Evolutionary conservation across 2,329 filamentous ascomycete species (phyloP).

Genomic region (Monosporascus sp.): DNA sequence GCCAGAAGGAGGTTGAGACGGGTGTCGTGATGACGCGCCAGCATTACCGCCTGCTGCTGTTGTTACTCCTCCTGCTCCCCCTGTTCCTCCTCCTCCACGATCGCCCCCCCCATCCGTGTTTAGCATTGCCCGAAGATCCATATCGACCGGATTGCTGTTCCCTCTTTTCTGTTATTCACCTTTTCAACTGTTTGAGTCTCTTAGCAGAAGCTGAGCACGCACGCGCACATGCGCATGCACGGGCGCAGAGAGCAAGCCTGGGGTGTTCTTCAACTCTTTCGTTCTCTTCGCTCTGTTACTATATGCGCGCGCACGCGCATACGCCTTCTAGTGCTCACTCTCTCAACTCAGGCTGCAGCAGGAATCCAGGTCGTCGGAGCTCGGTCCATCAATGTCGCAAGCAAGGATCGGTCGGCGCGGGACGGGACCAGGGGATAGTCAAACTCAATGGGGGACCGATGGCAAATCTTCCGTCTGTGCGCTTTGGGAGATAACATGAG

Average conservation of each 20-base stretch:
- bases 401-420: not conserved
- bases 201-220: not conserved
- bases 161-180: no score
- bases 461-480: not conserved
- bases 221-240: not conserved
- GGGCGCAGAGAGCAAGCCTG: no score
- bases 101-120: conserved; percentile 39
- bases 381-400: not conserved
- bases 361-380: not conserved
- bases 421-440: not conserved
- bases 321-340: not conserved
- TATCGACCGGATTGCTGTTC: conserved; percentile 1
- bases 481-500: not conserved
- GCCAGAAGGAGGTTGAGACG: conserved; percentile 17
- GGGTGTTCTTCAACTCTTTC: not conserved
- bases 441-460: not conserved
- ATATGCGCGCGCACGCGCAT: no score
- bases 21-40: conserved; percentile 21
- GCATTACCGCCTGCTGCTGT: conserved; percentile 1
- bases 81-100: conserved; percentile 19
- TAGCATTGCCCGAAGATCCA: conserved; percentile 37
- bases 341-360: not conserved
- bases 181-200: no score
- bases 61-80: conserved; percentile 9
- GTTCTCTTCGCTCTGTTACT: conserved; percentile 1